These are phyloP conservation scores for Boletus coccyginus DNA, from an alignment of 768 basidiomycete genomes.

Conservation along the genomic window DNA sequence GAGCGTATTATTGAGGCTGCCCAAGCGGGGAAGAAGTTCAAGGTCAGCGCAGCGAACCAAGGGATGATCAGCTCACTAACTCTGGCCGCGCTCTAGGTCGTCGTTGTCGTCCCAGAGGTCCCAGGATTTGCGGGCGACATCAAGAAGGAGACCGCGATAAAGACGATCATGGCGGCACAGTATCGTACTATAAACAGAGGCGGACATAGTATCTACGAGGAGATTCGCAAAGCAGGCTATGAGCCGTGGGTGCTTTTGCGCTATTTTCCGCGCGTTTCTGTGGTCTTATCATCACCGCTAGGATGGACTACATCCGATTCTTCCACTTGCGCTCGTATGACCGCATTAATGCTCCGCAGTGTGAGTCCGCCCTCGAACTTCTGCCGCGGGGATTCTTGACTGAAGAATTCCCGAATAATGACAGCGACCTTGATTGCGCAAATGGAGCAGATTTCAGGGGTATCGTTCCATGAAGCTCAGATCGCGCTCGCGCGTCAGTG, in stretches of 20 bases:
- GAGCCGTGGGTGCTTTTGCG: conserved; percentile 58
- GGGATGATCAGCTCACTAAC: neutral
- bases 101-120: conserved; percentile 86
- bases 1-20: conserved; percentile 86
- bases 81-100: conserved; percentile 50
- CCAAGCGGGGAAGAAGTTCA: conserved; percentile 66
- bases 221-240: conserved; percentile 69
- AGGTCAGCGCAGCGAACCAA: conserved; percentile 40
- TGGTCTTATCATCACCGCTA: conserved; percentile 25
- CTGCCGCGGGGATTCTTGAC: conserved; percentile 23
- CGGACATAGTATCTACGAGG: conserved; percentile 82
- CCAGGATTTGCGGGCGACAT: conserved; percentile 89
- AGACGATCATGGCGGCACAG: conserved; percentile 86
- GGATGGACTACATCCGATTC: conserved; percentile 84
- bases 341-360: conserved; percentile 74
- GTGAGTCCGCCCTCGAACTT: conserved; percentile 34
- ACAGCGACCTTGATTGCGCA: conserved; percentile 51
- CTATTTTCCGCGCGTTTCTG: neutral
- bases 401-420: neutral
- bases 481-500: conserved; percentile 79
- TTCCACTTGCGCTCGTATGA: conserved; percentile 93
- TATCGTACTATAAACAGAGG: conserved; percentile 90
- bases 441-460: conserved; percentile 72
- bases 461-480: conserved; percentile 83
- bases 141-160: conserved; percentile 57